Conservation (phyloP, 1,284 basidiomycete species). For the Tilletia walkeri region DNA sequence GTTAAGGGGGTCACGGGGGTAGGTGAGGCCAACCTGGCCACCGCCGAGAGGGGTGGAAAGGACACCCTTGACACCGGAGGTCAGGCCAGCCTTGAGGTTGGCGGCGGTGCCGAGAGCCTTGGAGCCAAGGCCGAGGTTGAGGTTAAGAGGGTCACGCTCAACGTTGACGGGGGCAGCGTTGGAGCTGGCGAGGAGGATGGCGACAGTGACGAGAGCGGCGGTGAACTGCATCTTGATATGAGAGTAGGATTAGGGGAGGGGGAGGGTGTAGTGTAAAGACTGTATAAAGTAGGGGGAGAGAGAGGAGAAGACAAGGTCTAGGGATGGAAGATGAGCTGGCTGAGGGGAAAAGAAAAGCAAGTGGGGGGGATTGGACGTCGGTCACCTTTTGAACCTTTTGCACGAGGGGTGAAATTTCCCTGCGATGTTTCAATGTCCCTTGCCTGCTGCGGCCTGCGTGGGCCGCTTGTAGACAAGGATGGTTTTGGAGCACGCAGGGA, state of each 20-base stretch:
- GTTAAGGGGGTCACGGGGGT: not conserved
- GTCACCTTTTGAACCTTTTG: not conserved
- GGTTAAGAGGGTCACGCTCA: not conserved
- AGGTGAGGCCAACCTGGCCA: not conserved
- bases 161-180: slow-evolving; percentile 9
- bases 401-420: not conserved
- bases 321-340: slow-evolving; percentile 40
- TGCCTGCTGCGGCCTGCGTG: too few relatives aligned
- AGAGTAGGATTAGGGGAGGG: slow-evolving; percentile 41
- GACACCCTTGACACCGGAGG: not conserved
- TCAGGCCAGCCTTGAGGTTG: not conserved
- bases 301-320: slow-evolving; percentile 32
- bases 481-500: too few relatives aligned
- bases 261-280: slow-evolving; percentile 30
- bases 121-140: not conserved
- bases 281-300: slow-evolving; percentile 24
- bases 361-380: not conserved
- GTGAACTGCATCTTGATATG: slow-evolving; percentile 33
- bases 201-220: not conserved
- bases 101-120: not conserved
- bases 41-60: not conserved
- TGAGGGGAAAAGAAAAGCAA: slow-evolving; percentile 24
- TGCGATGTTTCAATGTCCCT: not conserved
- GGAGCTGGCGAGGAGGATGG: slow-evolving; percentile 11
- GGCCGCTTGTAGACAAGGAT: too few relatives aligned